Evolutionary conservation across 2,329 filamentous ascomycete species (phyloP), one percentile per base, ranked within the genome.

Genomic region (Neonectria ditissima): DNA sequence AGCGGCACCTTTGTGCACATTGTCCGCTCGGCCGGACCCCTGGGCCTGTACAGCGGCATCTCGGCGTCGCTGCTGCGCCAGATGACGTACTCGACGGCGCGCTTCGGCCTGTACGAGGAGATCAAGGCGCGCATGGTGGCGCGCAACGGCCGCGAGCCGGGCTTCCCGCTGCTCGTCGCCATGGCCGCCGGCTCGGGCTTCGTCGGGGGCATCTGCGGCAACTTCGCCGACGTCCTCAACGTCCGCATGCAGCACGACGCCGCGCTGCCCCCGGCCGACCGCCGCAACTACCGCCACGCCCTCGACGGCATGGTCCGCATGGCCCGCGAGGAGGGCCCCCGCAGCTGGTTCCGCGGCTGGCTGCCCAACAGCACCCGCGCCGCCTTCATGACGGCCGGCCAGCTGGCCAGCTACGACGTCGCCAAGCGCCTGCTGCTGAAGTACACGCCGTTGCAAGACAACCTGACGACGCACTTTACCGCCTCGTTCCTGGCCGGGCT

Each of bases 211-310:
- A 82, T 98, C 50, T 92, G 91, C 6, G 96, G 96, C 69, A 99
- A 98, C 81, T 94, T 94, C 3, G 95, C 94, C 69, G 96, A 99
- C 78, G 94, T 99, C 34, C 85, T 97, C 74, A 99, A 99, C 80
- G 96, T 99, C 53, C 93, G 96, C 69, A 99, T 99, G 96, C 96
- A 99, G 81, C 93, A 97, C 80, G 96, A 91, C 75, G 90, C 92
- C 2, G 89, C 93, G 0, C 87, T 97, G 1, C 92, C 94, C 0
- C 74, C 81, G 1, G 85, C 86, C 5, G 83, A 97, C 74, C 89
- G 93, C 51, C 88, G 95, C 60, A 96, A 97, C 79, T 99, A 99
- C 82, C 91, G 89, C 67, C 87, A 98, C 78, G 96, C 94, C 3
- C 78, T 97, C 51, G 91, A 98, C 76, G 96, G 96, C 28, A 84